Conservation (phyloP, 176 grass and related monocot species). For the Raddia guianensis region DNA sequence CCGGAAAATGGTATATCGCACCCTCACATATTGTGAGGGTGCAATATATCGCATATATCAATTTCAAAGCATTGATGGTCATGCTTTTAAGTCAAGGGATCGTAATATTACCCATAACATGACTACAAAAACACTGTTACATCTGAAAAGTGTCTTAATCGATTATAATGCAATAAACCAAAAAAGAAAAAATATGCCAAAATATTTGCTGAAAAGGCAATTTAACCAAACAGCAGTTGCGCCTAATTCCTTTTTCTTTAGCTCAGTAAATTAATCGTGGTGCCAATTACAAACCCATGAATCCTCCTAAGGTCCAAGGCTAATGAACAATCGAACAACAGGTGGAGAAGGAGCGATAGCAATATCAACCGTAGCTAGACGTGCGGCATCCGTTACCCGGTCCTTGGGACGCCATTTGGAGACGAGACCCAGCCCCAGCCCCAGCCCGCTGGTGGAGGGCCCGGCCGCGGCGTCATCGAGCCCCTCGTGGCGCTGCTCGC, state of each 20-base stretch:
- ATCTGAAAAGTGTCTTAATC: not conserved
- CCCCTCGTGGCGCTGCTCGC: constrained; percentile 78
- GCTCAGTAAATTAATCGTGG: constrained; percentile 1
- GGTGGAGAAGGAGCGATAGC: not conserved
- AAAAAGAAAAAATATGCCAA: constrained; percentile 15
- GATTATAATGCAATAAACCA: not conserved
- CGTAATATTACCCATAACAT: not conserved
- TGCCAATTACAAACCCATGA: not conserved
- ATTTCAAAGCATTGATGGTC: not conserved
- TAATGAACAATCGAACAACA: constrained; percentile 6
- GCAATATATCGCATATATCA: not conserved
- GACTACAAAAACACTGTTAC: not conserved
- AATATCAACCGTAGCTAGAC: not conserved
- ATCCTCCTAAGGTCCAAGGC: not conserved
- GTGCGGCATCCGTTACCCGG: constrained; percentile 56
- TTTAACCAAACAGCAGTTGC: not conserved
- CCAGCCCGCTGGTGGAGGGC: constrained; percentile 58
- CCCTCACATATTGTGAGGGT: not conserved
- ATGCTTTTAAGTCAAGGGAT: constrained; percentile 13
- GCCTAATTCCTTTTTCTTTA: not conserved
- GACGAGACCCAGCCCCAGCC: constrained; percentile 34
- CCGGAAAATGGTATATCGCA: not conserved
- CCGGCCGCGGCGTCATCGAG: constrained; percentile 67
- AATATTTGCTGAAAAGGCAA: not conserved
- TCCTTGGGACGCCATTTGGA: constrained; percentile 97